Conservation (phyloP, 2,329 filamentous ascomycete species). For the Phyllosticta capitalensis region DNA sequence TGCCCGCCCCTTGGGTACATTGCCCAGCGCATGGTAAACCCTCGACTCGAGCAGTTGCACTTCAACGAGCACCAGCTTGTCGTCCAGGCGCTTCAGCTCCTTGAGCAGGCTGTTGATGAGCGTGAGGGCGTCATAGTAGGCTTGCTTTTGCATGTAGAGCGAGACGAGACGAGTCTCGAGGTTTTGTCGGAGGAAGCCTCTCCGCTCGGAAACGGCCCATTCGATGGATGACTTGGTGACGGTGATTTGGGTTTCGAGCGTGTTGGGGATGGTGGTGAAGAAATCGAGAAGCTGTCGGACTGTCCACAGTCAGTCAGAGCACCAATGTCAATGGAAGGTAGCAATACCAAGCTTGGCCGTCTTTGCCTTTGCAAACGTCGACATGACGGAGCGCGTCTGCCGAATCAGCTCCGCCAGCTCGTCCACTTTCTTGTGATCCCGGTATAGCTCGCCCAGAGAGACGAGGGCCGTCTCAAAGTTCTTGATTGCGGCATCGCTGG, state of each 20-base stretch:
- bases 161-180: conserved; percentile 91
- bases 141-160: conserved; percentile 94
- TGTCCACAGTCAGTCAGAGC: conserved; percentile 28
- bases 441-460: conserved; percentile 83
- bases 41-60: conserved; percentile 94
- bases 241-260: conserved; percentile 83
- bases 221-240: conserved; percentile 99
- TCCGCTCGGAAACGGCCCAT: conserved; percentile 90
- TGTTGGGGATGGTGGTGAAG: conserved; percentile 87
- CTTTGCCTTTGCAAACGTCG: conserved; percentile 97
- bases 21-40: conserved; percentile 94
- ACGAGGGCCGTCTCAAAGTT: conserved; percentile 88
- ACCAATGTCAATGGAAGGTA: background rate
- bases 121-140: conserved; percentile 92
- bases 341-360: conserved; percentile 87
- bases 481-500: conserved; percentile 75
- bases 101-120: conserved; percentile 94
- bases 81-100: conserved; percentile 94
- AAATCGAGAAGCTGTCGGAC: conserved; percentile 95
- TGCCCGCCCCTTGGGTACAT: conserved; percentile 90
- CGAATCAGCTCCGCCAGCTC: conserved; percentile 85
- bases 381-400: conserved; percentile 81
- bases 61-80: conserved; percentile 96
- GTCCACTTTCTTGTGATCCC: conserved; percentile 72
- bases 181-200: conserved; percentile 94